Evolutionary conservation across 805 yeast genomes (phyloP).

Genomic region (Metschnikowia amazonensis): DNA sequence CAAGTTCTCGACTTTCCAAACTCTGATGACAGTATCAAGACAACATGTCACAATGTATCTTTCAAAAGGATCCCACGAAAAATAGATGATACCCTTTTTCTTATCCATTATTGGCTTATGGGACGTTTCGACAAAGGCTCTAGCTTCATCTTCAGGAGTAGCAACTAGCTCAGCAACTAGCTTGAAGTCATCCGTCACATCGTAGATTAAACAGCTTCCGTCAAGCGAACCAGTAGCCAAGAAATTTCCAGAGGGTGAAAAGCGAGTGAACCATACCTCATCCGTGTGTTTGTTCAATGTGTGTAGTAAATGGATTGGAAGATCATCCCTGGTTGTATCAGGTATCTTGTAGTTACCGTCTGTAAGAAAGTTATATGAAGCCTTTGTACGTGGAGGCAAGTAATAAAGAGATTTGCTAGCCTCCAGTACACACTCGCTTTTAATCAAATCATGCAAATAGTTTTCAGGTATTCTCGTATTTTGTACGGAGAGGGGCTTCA

Average conservation of each 20-base stretch:
- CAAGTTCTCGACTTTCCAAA: constrained; percentile 58
- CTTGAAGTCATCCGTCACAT: constrained; percentile 45
- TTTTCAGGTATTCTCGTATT: constrained; percentile 10
- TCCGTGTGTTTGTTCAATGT: constrained; percentile 52
- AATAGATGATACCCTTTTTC: constrained; percentile 45
- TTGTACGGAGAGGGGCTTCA: not conserved
- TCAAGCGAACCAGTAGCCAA: constrained; percentile 79
- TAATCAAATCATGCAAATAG: constrained; percentile 11
- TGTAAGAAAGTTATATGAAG: not conserved
- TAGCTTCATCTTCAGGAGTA: constrained; percentile 24
- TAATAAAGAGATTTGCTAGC: constrained; percentile 13
- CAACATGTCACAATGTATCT: constrained; percentile 64
- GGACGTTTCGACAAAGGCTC: constrained; percentile 25
- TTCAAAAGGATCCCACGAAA: constrained; percentile 77
- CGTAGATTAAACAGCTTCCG: constrained; percentile 59
- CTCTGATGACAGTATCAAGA: constrained; percentile 61
- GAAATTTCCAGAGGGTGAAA: constrained; percentile 71
- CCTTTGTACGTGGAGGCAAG: constrained; percentile 14
- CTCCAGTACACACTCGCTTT: constrained; percentile 12
- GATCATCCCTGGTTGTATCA: constrained; percentile 15
- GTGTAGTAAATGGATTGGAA: constrained; percentile 48
- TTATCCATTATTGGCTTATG: constrained; percentile 24
- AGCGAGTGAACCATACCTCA: constrained; percentile 82
- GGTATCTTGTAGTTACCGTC: not conserved
- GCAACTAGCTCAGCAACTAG: constrained; percentile 31